phyloP scores from a whole-genome alignment of 495 filamentous ascomycete species.

The Penicillium steckii region DNA sequence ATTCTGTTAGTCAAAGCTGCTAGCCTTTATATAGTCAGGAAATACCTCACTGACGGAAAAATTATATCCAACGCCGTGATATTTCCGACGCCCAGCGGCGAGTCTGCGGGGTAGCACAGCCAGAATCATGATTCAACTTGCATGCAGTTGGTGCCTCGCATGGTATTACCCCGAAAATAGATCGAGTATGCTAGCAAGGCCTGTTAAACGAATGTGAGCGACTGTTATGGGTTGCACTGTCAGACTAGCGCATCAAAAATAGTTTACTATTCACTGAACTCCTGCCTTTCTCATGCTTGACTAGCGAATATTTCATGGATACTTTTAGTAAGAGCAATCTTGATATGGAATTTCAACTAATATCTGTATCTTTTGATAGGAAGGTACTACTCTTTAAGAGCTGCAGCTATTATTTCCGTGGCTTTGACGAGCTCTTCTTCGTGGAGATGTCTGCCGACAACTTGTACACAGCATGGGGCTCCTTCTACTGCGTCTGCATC shows the following conservation, averaged over 20 bases:
- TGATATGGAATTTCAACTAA: too few species aligned
- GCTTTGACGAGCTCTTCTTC: constrained; percentile 15
- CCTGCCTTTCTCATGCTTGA: too few species aligned
- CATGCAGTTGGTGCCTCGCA: background rate
- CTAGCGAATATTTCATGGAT: too few species aligned
- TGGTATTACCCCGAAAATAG: background rate
- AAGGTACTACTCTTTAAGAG: background rate
- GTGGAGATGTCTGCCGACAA: constrained; percentile 12
- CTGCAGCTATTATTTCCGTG: background rate
- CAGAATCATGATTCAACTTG: background rate
- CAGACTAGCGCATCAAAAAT: too few species aligned
- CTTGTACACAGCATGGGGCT: constrained; percentile 19
- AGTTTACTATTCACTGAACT: too few species aligned
- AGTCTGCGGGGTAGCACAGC: background rate
- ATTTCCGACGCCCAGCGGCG: background rate
- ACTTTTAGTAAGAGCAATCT: background rate
- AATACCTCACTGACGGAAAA: constrained; percentile 3
- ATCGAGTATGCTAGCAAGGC: too few species aligned
- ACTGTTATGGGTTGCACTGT: too few species aligned
- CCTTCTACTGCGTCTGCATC: constrained; percentile 9
- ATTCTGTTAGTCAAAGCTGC: background rate
- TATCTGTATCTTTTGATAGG: background rate
- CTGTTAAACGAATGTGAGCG: too few species aligned
- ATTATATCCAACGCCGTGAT: background rate
- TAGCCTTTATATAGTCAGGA: background rate